Conservation (phyloP, 345 rosid genomes). For the Camelina neglecta region DNA sequence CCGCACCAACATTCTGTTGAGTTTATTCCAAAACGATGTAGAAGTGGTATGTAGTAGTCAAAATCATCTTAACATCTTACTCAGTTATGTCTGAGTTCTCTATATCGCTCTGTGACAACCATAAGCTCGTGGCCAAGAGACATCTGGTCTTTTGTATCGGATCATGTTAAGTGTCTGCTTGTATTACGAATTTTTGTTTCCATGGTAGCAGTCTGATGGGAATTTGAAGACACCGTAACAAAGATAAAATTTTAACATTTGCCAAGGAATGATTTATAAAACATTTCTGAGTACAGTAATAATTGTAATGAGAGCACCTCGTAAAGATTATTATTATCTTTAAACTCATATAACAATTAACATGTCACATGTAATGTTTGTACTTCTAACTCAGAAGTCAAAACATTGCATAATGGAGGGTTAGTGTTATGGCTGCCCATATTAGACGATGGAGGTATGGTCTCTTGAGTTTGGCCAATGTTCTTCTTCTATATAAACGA, state of each 20-base stretch:
- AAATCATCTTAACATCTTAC: not conserved
- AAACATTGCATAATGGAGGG: not conserved
- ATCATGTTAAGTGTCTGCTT: not conserved
- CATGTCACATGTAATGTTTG: not conserved
- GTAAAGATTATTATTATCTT: not conserved
- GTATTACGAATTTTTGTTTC: not conserved
- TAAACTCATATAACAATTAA: not conserved
- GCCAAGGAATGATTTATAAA: not conserved
- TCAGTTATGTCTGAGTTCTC: not conserved
- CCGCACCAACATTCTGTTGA: slow-evolving; percentile 11
- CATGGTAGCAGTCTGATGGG: not conserved
- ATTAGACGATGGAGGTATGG: not conserved
- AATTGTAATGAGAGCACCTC: not conserved
- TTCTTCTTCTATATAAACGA: not conserved
- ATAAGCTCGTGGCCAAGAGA: slow-evolving; percentile 15
- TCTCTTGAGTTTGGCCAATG: not conserved
- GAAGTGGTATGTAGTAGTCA: not conserved
- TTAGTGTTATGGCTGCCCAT: not conserved
- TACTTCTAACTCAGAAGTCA: not conserved
- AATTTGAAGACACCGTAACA: not conserved
- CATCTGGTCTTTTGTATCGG: not conserved
- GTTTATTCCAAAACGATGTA: slow-evolving; percentile 11
- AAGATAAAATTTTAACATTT: not conserved
- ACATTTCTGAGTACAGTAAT: not conserved
- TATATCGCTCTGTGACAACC: not conserved